Conservation (phyloP, 2,329 filamentous ascomycete species). For the Penicillium thymicola region DNA sequence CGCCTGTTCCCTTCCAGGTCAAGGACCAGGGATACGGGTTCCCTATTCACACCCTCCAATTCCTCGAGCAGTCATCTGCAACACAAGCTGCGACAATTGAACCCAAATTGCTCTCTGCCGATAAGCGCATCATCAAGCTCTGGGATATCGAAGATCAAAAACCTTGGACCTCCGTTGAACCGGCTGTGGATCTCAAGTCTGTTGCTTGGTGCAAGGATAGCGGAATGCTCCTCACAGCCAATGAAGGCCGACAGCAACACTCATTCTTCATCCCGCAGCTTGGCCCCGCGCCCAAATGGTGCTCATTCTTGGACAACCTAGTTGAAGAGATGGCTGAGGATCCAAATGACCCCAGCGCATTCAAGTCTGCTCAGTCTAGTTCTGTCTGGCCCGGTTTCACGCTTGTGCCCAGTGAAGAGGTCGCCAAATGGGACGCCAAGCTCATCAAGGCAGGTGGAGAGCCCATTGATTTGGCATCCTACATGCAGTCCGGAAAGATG, state of each 20-base stretch:
- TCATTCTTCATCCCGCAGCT: conserved; percentile 93
- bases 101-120: conserved; percentile 80
- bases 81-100: conserved; percentile 67
- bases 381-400: conserved; percentile 99
- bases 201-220: conserved; percentile 90
- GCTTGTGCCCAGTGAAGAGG: conserved; percentile 84
- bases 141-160: conserved; percentile 82
- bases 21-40: conserved; percentile 97
- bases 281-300: conserved; percentile 92
- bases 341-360: conserved; percentile 59
- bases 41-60: conserved; percentile 78
- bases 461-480: conserved; percentile 82
- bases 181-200: conserved; percentile 88
- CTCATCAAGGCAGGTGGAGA: conserved; percentile 7
- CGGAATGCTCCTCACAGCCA: conserved; percentile 94
- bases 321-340: conserved; percentile 98
- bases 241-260: conserved; percentile 93
- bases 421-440: conserved; percentile 68
- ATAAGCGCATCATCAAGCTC: conserved; percentile 95
- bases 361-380: conserved; percentile 48
- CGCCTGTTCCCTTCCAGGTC: conserved; percentile 76
- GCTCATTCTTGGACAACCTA: conserved; percentile 92
- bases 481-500: conserved; percentile 71
- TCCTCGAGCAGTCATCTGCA: conserved; percentile 62
- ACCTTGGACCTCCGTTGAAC: conserved; percentile 94